Conservation (phyloP, 2,329 filamentous ascomycete genomes). For the Phialophora chinensis region DNA sequence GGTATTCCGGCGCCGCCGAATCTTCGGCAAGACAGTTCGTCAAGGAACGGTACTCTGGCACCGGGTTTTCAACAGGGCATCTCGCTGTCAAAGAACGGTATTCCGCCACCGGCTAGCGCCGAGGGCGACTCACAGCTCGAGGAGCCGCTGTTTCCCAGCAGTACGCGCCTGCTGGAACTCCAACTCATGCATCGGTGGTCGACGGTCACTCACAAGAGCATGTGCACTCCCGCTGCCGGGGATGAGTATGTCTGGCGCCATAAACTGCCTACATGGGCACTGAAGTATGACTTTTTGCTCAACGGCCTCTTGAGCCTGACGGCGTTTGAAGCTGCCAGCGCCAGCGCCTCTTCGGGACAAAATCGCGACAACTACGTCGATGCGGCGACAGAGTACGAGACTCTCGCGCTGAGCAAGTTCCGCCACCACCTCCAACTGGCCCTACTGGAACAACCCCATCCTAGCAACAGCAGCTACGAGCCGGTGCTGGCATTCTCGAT, state of each 20-base stretch:
- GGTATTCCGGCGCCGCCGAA: background rate
- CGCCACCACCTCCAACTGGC: constrained; percentile 23
- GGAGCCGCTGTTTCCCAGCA: constrained; percentile 9
- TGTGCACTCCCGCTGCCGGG: constrained; percentile 27
- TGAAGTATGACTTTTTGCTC: constrained; percentile 30
- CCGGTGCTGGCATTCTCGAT: constrained; percentile 30
- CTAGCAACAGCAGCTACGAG: constrained; percentile 22
- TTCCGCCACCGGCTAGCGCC: background rate
- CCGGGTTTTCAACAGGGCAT: background rate
- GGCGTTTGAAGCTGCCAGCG: constrained; percentile 30
- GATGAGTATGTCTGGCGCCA: constrained; percentile 32
- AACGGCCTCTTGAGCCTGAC: constrained; percentile 31
- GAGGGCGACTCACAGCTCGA: background rate
- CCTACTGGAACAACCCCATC: background rate
- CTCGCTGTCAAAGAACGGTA: background rate
- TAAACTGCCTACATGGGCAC: constrained; percentile 26
- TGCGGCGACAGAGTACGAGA: constrained; percentile 31
- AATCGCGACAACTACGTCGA: constrained; percentile 23
- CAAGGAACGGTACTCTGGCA: background rate
- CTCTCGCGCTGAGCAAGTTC: constrained; percentile 26
- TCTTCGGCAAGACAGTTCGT: background rate
- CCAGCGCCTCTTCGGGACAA: constrained; percentile 1
- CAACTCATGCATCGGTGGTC: constrained; percentile 40
- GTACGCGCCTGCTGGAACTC: constrained; percentile 33
- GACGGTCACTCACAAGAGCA: constrained; percentile 31